Evolutionary conservation across 2,329 filamentous ascomycete species (phyloP).

Genomic region (Drechslera avenae): DNA sequence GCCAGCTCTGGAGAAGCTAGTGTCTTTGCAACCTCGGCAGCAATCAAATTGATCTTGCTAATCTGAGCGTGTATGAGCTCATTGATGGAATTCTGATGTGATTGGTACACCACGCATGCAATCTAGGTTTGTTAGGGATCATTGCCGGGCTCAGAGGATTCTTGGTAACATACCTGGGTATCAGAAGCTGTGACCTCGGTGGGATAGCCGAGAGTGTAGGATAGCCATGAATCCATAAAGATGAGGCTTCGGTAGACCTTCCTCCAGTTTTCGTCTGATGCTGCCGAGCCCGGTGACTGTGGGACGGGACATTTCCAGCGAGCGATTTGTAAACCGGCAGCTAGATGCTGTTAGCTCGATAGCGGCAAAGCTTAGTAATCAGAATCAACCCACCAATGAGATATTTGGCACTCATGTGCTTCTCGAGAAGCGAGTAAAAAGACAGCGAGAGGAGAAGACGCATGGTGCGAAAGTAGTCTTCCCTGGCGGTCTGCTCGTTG

Average conservation of each 20-base stretch:
- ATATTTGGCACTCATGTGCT: constrained; percentile 48
- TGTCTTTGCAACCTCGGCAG: constrained; percentile 44
- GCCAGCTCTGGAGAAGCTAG: constrained; percentile 37
- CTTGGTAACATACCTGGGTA: constrained; percentile 27
- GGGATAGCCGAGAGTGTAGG: constrained; percentile 45
- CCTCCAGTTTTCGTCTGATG: constrained; percentile 27
- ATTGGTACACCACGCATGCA: constrained; percentile 23
- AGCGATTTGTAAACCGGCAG: constrained; percentile 45
- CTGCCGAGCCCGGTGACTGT: constrained; percentile 2
- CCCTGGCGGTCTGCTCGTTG: constrained; percentile 36
- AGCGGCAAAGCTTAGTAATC: not conserved
- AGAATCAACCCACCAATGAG: constrained; percentile 37
- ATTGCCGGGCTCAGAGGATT: not conserved
- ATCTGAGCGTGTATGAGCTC: constrained; percentile 44
- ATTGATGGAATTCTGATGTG: constrained; percentile 26
- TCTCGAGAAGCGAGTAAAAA: constrained; percentile 45
- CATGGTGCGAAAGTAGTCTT: constrained; percentile 44
- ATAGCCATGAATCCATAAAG: constrained; percentile 49
- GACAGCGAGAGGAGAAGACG: constrained; percentile 43
- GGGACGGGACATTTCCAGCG: constrained; percentile 37
- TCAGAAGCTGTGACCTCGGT: constrained; percentile 40
- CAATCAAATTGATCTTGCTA: constrained; percentile 44
- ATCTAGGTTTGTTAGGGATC: constrained; percentile 31
- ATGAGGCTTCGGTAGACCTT: constrained; percentile 44
- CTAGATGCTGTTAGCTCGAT: constrained; percentile 22